phyloP scores from a whole-genome alignment of 2,329 filamentous ascomycete species.

The Colletotrichum sp. region DNA sequence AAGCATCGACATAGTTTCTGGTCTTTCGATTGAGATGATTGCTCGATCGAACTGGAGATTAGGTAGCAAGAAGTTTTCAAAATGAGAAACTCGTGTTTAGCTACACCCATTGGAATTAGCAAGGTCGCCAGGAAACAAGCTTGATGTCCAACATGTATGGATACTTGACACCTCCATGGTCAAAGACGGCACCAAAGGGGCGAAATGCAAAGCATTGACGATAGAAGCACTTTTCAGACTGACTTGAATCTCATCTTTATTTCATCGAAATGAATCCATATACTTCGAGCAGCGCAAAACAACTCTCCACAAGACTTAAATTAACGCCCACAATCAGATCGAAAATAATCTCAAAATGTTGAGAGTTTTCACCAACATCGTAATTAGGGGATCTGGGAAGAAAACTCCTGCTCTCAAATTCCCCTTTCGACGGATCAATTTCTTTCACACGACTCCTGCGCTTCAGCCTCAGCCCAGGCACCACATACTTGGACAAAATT shows the following conservation, averaged over 20 bases:
- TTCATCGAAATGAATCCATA: no score
- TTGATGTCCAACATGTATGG: not conserved
- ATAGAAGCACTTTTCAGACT: not conserved
- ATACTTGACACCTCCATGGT: not conserved
- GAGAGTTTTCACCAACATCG: rapidly evolving
- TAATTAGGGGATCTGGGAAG: rapidly evolving
- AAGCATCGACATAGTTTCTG: not conserved
- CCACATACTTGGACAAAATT: not conserved
- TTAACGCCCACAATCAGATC: no score
- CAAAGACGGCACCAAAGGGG: rapidly evolving
- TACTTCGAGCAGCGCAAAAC: no score
- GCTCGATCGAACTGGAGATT: no score
- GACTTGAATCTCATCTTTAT: no score
- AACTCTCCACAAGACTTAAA: no score
- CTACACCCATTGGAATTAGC: no score
- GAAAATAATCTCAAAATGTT: not conserved
- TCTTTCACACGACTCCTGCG: not conserved
- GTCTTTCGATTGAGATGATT: not conserved
- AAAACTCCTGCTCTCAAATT: rapidly evolving
- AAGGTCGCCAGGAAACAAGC: not conserved
- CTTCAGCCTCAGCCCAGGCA: not conserved
- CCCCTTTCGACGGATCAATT: rapidly evolving
- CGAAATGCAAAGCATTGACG: rapidly evolving
- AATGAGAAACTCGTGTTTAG: no score
- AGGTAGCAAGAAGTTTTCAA: no score